Evolutionary conservation across 441 rosid genomes (phyloP).

Genomic region (Pelargonium citronellum): DNA sequence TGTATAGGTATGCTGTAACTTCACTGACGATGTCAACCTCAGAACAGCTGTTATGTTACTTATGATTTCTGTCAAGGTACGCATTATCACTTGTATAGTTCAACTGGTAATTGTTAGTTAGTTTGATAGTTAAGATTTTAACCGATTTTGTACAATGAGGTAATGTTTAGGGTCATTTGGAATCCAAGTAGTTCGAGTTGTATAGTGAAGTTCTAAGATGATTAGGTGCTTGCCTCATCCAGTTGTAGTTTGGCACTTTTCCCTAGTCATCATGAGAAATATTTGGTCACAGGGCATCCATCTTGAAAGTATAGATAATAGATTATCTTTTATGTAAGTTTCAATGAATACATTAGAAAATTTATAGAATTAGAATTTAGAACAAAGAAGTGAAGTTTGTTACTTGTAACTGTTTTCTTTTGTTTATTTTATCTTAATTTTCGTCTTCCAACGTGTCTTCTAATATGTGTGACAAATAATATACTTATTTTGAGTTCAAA

Average conservation of each 20-base stretch:
- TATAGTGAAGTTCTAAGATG: not conserved
- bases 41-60: slow-evolving; percentile 1
- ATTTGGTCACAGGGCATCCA: not conserved
- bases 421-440: not conserved
- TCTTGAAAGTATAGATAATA: not conserved
- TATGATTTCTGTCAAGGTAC: slow-evolving; percentile 6
- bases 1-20: not conserved
- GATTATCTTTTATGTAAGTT: not conserved
- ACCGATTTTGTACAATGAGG: not conserved
- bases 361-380: not conserved
- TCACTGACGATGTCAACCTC: not conserved
- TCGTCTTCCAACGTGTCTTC: not conserved
- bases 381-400: not conserved
- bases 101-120: slow-evolving; percentile 1
- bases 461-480: not conserved
- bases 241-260: not conserved
- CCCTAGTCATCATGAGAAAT: not conserved
- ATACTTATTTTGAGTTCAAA: not conserved
- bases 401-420: not conserved
- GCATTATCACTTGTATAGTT: not conserved
- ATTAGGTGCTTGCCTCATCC: not conserved
- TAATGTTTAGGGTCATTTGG: not conserved
- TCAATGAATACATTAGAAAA: not conserved
- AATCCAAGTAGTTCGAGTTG: not conserved
- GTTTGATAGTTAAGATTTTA: not conserved